These are phyloP conservation scores for Pichia sp. DNA, from an alignment of 1,139 yeast genomes.

Conservation along the genomic window DNA sequence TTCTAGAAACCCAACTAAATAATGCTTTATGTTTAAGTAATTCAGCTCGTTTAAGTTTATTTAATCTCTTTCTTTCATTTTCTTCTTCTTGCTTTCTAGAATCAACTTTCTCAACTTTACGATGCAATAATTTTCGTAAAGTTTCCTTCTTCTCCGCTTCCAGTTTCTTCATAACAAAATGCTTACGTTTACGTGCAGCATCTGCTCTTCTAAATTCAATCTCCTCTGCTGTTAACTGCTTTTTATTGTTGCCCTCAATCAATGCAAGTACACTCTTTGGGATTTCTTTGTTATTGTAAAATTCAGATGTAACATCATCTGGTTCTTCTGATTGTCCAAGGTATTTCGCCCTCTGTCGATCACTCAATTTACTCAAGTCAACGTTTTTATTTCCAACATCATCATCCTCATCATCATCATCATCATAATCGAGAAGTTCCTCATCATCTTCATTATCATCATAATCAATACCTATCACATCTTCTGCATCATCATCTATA, in stretches of 20 bases:
- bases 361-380: constrained; percentile 53
- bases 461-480: constrained; percentile 9
- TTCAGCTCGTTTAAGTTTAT: constrained; percentile 31
- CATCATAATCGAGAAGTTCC: constrained; percentile 8
- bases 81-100: constrained; percentile 31
- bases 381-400: constrained; percentile 18
- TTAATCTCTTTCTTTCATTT: constrained; percentile 21
- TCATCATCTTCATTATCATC: constrained; percentile 8
- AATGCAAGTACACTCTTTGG: constrained; percentile 29
- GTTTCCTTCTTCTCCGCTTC: constrained; percentile 95
- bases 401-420: constrained; percentile 5
- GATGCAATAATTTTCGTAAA: constrained; percentile 71
- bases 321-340: constrained; percentile 29
- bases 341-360: constrained; percentile 48
- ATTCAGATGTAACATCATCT: constrained; percentile 17
- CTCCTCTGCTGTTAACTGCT: constrained; percentile 74
- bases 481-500: constrained; percentile 8
- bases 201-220: constrained; percentile 77
- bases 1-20: constrained; percentile 33
- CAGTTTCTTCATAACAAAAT: constrained; percentile 69
- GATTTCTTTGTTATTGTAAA: constrained; percentile 11
- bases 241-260: constrained; percentile 33
- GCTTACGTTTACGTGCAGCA: constrained; percentile 80
- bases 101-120: constrained; percentile 68
- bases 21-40: constrained; percentile 41